Evolutionary conservation across 2,329 filamentous ascomycete species (phyloP), one percentile per base, ranked within the genome.

Genomic region (Dactylellina cionopaga): DNA sequence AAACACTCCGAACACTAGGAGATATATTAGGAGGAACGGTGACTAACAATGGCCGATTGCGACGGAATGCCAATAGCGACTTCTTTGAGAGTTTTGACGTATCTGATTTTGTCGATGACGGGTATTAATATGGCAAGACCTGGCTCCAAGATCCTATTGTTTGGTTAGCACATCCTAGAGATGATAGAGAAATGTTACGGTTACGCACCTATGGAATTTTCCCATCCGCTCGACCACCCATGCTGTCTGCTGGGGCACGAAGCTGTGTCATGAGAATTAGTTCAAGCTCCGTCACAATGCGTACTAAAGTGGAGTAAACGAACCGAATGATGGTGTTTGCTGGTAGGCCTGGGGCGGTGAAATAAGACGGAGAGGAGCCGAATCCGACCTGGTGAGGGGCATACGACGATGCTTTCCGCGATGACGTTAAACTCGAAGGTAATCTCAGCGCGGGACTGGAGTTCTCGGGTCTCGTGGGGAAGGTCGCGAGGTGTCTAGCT

Each of bases 221-320:
- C 95, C 95, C 95, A 99, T 99, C 79, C 95, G 93, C 86, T 99
- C 95, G 65, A 99, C 95, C 70, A 99, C 94, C 95, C 95, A 99
- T 81, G 95, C 95, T 77, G 94, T 98, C 84, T 99, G 95, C 82
- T 99, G 95, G n/a, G 95, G 95, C 41, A 99, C 95, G 82, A 98
- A 99, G 72, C 76, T 77, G n/a, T n/a, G n/a, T n/a, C n/a, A n/a
- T n/a, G n/a, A n/a, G n/a, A n/a, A n/a, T n/a, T n/a, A n/a, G n/a
- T n/a, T n/a, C n/a, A n/a, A n/a, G n/a, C n/a, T n/a, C n/a, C n/a
- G n/a, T n/a, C n/a, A n/a, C n/a, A n/a, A n/a, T n/a, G n/a, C n/a
- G n/a, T n/a, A n/a, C n/a, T n/a, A n/a, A n/a, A n/a, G n/a, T n/a
- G 27, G 22, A 59, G 29, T 15, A 15, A 44, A 51, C 64, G 43